phyloP scores from a whole-genome alignment of 768 basidiomycete species.

The Leccinum arenicola region DNA sequence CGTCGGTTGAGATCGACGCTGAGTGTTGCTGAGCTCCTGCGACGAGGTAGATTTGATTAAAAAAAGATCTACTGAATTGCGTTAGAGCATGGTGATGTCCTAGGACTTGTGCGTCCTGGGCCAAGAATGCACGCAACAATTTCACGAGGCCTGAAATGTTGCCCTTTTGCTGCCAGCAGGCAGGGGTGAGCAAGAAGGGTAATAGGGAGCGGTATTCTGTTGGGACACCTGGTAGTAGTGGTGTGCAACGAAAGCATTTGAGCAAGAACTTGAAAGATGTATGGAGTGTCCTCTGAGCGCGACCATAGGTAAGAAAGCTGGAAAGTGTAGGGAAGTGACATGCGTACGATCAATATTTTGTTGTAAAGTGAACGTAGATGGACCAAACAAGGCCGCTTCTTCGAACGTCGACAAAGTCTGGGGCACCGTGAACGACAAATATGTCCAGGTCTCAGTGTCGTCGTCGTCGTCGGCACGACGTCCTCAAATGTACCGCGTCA shows the following conservation, averaged over 20 bases:
- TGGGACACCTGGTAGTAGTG: constrained; percentile 48
- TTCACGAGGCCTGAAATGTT: constrained; percentile 92
- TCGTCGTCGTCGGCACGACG: neutral
- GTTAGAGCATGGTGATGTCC: too few species aligned
- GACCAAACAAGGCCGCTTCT: constrained; percentile 66
- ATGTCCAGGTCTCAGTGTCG: constrained; percentile 35
- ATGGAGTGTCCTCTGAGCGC: too few species aligned
- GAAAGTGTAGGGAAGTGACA: neutral
- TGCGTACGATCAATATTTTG: constrained; percentile 88
- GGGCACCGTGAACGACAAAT: constrained; percentile 75
- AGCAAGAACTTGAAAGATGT: too few species aligned
- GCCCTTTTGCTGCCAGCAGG: constrained; percentile 90
- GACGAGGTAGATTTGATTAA: too few species aligned
- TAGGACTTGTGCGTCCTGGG: constrained; percentile 51
- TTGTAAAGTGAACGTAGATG: constrained; percentile 83
- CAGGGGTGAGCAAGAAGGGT: constrained; percentile 78
- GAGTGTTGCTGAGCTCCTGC: too few species aligned
- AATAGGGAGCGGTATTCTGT: constrained; percentile 75
- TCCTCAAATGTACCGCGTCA: constrained; percentile 64
- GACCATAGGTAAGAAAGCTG: neutral
- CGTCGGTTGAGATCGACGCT: too few species aligned
- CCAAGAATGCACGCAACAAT: constrained; percentile 79
- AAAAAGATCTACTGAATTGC: too few species aligned
- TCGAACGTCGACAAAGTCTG: constrained; percentile 76
- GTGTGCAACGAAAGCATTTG: neutral